Evolutionary conservation across 345 rosid species (phyloP), one percentile per base, ranked within the genome.

Genomic region (Gossypium raimondii): DNA sequence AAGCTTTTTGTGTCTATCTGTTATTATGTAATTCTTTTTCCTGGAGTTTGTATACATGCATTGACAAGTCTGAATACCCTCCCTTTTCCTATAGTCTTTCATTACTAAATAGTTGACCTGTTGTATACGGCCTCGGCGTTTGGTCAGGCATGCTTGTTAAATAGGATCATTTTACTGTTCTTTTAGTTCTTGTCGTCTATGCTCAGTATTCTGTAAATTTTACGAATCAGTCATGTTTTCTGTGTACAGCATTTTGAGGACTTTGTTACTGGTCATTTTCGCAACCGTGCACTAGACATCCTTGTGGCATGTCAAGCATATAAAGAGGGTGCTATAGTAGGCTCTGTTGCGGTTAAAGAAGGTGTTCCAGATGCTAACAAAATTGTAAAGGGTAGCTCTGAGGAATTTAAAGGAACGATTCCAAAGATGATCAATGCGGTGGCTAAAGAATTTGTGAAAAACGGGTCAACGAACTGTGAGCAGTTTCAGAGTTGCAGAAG

Each of bases 241-340:
- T 50, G 73, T 11, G 0, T 80, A 82, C 85, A 87, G 91, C 76
- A 85, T 73, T 85, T 87, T 64, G 87, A 85, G 75, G 87, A 75
- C 57, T 77, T 81, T 48, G 87, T 84, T 51, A 57, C 56, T 16
- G 80, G 82, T 5, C 89, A 87, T 78, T 87, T 87, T 43, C 82
- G 81, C 11, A 65, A 24, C 57, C 74, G 71, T 11, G 87, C 84
- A 3, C 74, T 3, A 51, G 78, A 78, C 73, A 85, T 87, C 77
- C 78, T 87, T 50, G 74, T 55, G 12, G 86, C 91, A 27, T 85
- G 89, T 59, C 68, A 67, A 77, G 89, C 87, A 50, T 87, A 87
- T 57, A 25, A 44, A 41, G 79, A 80, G 34, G 91, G 89, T 63
- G 81, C 84, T 50, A 57, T n/a, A 5, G 84, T 85, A 52, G 89